A percentile compares a stretch with the other conserved stretches of the same genome.
phyloP scores from a whole-genome alignment of 129 eudicot species.

The Dittrichia graveolens region DNA sequence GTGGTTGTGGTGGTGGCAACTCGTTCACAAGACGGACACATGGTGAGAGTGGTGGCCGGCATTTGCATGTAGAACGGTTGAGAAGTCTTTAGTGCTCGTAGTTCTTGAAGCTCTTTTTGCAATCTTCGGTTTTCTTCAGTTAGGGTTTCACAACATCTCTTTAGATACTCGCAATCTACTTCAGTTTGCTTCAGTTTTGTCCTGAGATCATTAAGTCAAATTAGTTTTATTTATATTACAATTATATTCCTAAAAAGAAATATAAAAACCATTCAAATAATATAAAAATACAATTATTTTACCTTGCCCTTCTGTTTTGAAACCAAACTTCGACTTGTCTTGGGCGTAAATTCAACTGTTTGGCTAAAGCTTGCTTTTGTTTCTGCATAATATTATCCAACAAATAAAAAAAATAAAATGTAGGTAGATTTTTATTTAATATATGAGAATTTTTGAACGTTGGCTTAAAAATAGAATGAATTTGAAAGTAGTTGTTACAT shows the following conservation, averaged over 20 bases:
- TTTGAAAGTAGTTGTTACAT: too few relatives aligned
- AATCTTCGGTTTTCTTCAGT: slow-evolving; percentile 96
- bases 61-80: slow-evolving; percentile 93
- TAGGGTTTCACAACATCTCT: slow-evolving; percentile 89
- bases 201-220: slow-evolving; percentile 37
- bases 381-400: slow-evolving; percentile 46
- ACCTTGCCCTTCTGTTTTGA: slow-evolving; percentile 97
- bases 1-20: slow-evolving; percentile 62
- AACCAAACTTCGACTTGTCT: slow-evolving; percentile 99
- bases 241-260: background rate
- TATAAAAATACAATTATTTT: background rate
- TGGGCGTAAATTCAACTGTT: slow-evolving; percentile 88
- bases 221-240: background rate
- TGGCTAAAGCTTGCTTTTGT: slow-evolving; percentile 89
- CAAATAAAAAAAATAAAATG: background rate
- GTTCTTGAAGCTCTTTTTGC: slow-evolving; percentile 93
- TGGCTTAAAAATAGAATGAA: too few relatives aligned
- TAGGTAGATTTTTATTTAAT: too few relatives aligned
- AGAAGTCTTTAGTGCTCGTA: slow-evolving; percentile 81
- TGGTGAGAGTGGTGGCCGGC: slow-evolving; percentile 96
- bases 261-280: background rate
- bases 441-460: too few relatives aligned
- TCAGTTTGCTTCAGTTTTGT: slow-evolving; percentile 96
- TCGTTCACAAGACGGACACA: slow-evolving; percentile 97
- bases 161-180: slow-evolving; percentile 96